Evolutionary conservation across 108 stramenopile genomes (phyloP), one percentile per base, ranked within the genome.

Genomic region (Nannochloropsis gaditana): DNA sequence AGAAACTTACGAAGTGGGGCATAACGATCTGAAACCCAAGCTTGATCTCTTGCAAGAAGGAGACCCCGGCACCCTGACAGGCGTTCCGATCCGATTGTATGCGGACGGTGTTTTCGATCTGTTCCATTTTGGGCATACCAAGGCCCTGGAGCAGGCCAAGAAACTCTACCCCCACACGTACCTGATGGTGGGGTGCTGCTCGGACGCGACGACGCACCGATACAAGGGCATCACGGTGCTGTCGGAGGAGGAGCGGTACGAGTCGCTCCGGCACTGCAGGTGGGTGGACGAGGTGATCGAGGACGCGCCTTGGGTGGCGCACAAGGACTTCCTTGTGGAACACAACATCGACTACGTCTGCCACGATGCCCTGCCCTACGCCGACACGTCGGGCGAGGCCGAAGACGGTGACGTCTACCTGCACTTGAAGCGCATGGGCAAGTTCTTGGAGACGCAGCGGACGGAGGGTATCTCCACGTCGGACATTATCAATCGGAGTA

Each of bases 31-130:
- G 19, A 15, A n/a, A 2, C 59, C 59, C 59, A 73, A 73, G 8
- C 59, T 73, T 6, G 59, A 73, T n/a, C 59, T 73, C 59, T 83
- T 87, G 42, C 45, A 45, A 41, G 87, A 84, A 41, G 84, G 87
- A 21, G n/a, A 83, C 17, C 87, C 83, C 9, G 87, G 87, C 10
- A 83, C 87, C 19, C 21, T 79, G 15, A 87, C 79, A 45, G 87
- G 87, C 9, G 42, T 83, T 45, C 87, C 87, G 31, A 31, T 87
- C 21, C 73, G 87, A 44, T 80, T 87, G 41, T 87, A 87, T 43
- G 87, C 87, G 1, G 87, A 87, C 84, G 87, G 87, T 17, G 84
- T 84, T n/a, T 87, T 87, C 45, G 84, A 87, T 79, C 83, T 87
- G n/a, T 87, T 87, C 42, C 87, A 87, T 43, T 87, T 80, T 9